phyloP scores from a whole-genome alignment of 2,329 filamentous ascomycete species.

The Neoscytalidium dimidiatum region DNA sequence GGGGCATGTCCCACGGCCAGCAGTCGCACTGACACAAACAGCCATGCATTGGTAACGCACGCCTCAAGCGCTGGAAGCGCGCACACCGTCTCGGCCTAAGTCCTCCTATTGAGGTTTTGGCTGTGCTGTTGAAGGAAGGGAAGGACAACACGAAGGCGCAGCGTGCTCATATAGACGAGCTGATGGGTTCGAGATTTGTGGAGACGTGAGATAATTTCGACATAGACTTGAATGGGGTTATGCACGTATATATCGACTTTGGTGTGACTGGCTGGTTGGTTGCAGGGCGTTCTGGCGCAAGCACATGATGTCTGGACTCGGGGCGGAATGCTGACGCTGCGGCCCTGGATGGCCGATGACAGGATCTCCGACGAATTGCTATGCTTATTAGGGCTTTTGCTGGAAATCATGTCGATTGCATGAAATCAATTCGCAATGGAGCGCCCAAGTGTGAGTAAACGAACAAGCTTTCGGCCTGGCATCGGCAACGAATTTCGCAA shows the following conservation, averaged over 20 bases:
- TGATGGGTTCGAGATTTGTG: constrained; percentile 54
- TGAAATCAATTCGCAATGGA: neutral
- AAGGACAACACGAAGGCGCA: constrained; percentile 58
- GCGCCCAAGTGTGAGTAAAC: neutral
- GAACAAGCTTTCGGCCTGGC: neutral
- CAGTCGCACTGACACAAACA: constrained; percentile 40
- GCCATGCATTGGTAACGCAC: constrained; percentile 85
- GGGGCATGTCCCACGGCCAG: neutral
- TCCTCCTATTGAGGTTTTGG: constrained; percentile 87
- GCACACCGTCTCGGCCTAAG: constrained; percentile 80
- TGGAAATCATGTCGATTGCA: neutral
- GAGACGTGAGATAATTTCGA: constrained; percentile 31
- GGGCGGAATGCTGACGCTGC: neutral
- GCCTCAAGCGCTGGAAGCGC: constrained; percentile 83
- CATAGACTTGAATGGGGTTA: neutral
- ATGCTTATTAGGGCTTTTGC: neutral
- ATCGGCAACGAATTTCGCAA: neutral
- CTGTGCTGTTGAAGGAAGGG: constrained; percentile 73
- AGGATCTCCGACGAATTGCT: neutral
- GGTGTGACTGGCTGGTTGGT: neutral
- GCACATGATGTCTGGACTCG: neutral
- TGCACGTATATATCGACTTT: neutral
- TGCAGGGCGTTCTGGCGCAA: constrained; percentile 13
- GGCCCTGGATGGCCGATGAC: neutral
- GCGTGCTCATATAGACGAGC: constrained; percentile 72